Evolutionary conservation across 2,329 filamentous ascomycete species (phyloP).

Genomic region (Fusarium proliferatum): DNA sequence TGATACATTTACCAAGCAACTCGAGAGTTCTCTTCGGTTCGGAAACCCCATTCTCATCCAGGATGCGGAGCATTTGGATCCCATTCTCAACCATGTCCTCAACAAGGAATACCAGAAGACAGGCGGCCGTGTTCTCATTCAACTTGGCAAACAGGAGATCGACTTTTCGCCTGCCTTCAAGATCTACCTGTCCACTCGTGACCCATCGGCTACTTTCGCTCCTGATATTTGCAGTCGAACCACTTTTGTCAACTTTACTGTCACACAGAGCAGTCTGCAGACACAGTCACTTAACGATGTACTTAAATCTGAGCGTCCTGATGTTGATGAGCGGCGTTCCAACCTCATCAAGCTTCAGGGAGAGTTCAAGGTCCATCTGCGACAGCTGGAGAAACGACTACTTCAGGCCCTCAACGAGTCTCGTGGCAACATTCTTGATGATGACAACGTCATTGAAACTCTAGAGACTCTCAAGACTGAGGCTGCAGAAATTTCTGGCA

Average conservation of each 20-base stretch:
- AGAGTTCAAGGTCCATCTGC: conserved; percentile 98
- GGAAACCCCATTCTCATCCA: conserved; percentile 99
- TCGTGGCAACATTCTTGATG: conserved; percentile 96
- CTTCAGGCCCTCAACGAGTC: conserved; percentile 97
- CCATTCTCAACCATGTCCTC: conserved; percentile 96
- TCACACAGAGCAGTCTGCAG: conserved; percentile 98
- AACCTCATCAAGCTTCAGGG: conserved; percentile 99
- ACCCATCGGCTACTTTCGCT: conserved; percentile 94
- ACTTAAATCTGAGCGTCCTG: conserved; percentile 94
- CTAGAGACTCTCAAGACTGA: conserved; percentile 98
- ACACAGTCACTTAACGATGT: conserved; percentile 98
- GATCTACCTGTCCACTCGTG: conserved; percentile 92
- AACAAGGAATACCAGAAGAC: conserved; percentile 99
- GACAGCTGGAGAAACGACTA: conserved; percentile 92
- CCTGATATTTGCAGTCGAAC: conserved; percentile 98
- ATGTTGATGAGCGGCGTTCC: conserved; percentile 94
- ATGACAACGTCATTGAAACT: conserved; percentile 98
- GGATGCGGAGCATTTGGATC: conserved; percentile 96
- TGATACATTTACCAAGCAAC: conserved; percentile 96
- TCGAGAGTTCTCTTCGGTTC: conserved; percentile 96
- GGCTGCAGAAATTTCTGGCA: conserved; percentile 92
- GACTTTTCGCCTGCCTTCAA: conserved; percentile 98
- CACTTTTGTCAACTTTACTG: conserved; percentile 99
- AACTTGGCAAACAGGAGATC: conserved; percentile 98
- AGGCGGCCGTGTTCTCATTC: conserved; percentile 95